These are phyloP conservation scores for Trichopus zeylanicus DNA, from an alignment of 116 monocot genomes.

Conservation along the genomic window DNA sequence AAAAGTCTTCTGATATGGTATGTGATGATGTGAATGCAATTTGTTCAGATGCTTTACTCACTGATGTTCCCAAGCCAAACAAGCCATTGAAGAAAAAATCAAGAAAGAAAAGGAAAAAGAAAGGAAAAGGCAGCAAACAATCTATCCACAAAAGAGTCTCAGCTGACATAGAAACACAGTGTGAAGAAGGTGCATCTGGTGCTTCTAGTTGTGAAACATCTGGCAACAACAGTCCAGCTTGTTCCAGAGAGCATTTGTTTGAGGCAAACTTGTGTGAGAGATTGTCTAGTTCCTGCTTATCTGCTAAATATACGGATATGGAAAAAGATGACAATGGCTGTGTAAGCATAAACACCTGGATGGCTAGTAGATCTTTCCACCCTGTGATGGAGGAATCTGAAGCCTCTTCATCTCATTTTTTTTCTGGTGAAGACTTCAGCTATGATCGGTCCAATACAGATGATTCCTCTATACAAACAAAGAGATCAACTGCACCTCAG, in stretches of 20 bases:
- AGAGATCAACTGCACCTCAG: conserved; percentile 1
- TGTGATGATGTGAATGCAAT: conserved; percentile 15
- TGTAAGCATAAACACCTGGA: conserved; percentile 4
- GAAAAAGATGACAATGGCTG: conserved; percentile 19
- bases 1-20: conserved; percentile 20
- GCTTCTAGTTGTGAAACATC: conserved; percentile 15
- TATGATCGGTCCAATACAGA: neutral
- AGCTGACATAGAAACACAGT: conserved; percentile 10
- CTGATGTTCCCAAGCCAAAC: conserved; percentile 15
- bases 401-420: conserved; percentile 10
- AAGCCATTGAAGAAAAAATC: conserved; percentile 27
- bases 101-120: conserved; percentile 71
- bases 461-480: conserved; percentile 1
- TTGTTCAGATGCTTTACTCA: conserved; percentile 19
- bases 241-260: conserved; percentile 9
- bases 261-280: conserved; percentile 18
- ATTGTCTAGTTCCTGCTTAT: conserved; percentile 7
- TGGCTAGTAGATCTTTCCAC: conserved; percentile 17
- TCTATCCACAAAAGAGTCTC: conserved; percentile 19
- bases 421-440: conserved; percentile 10
- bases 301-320: conserved; percentile 1
- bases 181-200: conserved; percentile 12
- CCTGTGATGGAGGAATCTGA: conserved; percentile 25
- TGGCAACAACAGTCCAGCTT: conserved; percentile 3
- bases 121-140: conserved; percentile 47